A percentile compares a stretch with the other conserved stretches of the same genome.
These are phyloP conservation scores for Cystodermella granulosa DNA, from an alignment of 1,284 basidiomycete genomes.

Conservation along the genomic window DNA sequence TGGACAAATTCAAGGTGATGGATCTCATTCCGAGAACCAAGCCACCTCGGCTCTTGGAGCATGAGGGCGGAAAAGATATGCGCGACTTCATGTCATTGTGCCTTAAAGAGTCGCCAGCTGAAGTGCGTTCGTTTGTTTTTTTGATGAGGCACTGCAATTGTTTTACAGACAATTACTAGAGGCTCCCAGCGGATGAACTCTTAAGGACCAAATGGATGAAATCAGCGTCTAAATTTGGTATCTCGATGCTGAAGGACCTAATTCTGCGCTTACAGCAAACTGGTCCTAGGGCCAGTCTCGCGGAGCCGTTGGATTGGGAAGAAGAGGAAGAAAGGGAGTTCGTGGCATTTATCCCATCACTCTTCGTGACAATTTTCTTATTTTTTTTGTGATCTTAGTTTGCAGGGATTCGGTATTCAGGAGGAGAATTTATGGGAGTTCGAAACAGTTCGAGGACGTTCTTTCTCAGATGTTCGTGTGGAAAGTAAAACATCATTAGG, in stretches of 20 bases:
- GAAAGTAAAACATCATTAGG: constrained; percentile 19
- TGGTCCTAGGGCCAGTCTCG: constrained; percentile 76
- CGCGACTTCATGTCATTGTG: constrained; percentile 85
- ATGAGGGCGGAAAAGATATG: constrained; percentile 78
- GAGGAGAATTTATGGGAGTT: constrained; percentile 70
- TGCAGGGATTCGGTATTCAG: constrained; percentile 29
- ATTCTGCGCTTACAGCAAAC: constrained; percentile 74
- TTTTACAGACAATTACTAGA: constrained; percentile 42
- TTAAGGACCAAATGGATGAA: constrained; percentile 93
- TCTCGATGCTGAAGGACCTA: constrained; percentile 78
- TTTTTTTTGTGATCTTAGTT: constrained; percentile 23
- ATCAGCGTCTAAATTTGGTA: constrained; percentile 61
- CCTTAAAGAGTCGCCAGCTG: constrained; percentile 76
- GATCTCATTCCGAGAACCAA: constrained; percentile 86
- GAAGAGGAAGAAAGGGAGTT: constrained; percentile 56
- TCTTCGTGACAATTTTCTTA: constrained; percentile 2
- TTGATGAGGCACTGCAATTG: constrained; percentile 8
- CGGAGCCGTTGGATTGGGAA: constrained; percentile 68
- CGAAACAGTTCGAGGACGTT: constrained; percentile 59
- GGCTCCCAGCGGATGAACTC: constrained; percentile 86
- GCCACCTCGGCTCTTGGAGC: constrained; percentile 76
- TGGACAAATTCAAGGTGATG: constrained; percentile 84
- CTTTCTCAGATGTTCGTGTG: constrained; percentile 26
- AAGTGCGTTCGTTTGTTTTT: constrained; percentile 52
- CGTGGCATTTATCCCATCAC: no score